Base-by-base conservation (phyloP, 441 rosid genomes). In the Erodium trifolium region DNA sequence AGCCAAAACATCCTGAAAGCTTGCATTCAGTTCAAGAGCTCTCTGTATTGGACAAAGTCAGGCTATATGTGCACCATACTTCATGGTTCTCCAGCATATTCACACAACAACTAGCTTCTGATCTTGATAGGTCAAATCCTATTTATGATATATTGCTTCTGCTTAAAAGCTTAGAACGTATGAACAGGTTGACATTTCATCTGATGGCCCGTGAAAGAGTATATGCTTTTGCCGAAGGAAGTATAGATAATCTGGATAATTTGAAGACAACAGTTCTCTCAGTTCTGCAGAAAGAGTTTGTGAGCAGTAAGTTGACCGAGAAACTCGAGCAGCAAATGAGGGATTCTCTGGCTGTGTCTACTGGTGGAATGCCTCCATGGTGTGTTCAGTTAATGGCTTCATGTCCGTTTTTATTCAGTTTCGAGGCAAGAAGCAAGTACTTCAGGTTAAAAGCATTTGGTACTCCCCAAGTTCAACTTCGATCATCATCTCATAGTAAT, bases 271-370 rank as follows among this genome's bases (percentile, higher is more conserved):
- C 41, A 19, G 78, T 78, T 78, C 76, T 66, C 73, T 83, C 87
- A 34, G 81, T 88, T 65, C 81, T 85, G 62, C 87, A 90, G 72
- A 76, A 78, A 72, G 95, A 85, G 70, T 92, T 92, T 80, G 89
- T 90, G 74, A 90, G 82, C 82, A 77, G 78, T 81, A 95, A 88
- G 82, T 85, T 95, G 81, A 88, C 98, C 14, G 97, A 92, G 82
- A 95, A 95, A 78, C 80, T 95, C 73, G 97, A 92, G 80, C 98
- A 89, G 80, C 98, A 92, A 81, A 83, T 95, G 87, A 86, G 87
- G 49, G 98, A 90, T 80, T 69, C 87, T 17, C 82, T 91, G 72
- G 90, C 90, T 69, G 72, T 87, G 71, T 88, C 93, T 1, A 78
- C 74, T 23, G 88, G 90, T 64, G 91, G 96, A 65, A 73, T 95